These are phyloP conservation scores for Blastomyces silverae DNA, from an alignment of 2,329 filamentous ascomycete species.

Conservation along the genomic window DNA sequence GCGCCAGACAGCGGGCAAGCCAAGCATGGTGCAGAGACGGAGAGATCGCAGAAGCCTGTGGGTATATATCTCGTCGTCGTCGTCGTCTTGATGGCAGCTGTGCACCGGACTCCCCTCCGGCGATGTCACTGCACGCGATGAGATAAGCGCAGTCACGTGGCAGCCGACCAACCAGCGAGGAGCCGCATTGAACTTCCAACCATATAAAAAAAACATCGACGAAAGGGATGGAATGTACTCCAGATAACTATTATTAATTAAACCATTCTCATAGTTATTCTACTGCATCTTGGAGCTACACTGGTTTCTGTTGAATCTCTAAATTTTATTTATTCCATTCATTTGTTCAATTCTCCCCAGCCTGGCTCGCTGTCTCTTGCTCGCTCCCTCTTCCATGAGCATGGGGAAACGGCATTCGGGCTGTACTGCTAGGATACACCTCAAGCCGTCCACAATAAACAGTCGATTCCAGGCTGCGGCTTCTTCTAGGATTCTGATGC, in stretches of 20 bases:
- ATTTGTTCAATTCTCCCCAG: neutral
- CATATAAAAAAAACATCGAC: too few relatives aligned
- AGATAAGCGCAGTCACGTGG: slow-evolving; percentile 10
- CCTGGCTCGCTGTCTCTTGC: neutral
- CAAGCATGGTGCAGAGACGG: slow-evolving; percentile 4
- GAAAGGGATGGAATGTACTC: neutral
- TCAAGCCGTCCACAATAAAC: neutral
- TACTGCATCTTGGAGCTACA: neutral
- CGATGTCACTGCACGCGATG: slow-evolving; percentile 8
- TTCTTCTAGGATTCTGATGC: neutral
- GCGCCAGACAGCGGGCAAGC: neutral
- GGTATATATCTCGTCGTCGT: neutral
- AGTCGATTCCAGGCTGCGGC: slow-evolving; percentile 1
- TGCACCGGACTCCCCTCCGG: neutral
- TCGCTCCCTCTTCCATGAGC: neutral
- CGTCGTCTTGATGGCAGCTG: neutral
- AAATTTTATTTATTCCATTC: neutral
- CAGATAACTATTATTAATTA: neutral
- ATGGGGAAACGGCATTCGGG: neutral
- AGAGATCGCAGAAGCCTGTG: neutral
- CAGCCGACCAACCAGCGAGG: too few relatives aligned
- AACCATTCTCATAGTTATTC: neutral
- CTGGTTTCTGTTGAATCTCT: neutral
- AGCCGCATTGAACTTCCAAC: too few relatives aligned
- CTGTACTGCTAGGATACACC: neutral